These are phyloP conservation scores for Marchantia paleacea DNA, from an alignment of 225 moss, liverwort and hornwort species.

Conservation along the genomic window DNA sequence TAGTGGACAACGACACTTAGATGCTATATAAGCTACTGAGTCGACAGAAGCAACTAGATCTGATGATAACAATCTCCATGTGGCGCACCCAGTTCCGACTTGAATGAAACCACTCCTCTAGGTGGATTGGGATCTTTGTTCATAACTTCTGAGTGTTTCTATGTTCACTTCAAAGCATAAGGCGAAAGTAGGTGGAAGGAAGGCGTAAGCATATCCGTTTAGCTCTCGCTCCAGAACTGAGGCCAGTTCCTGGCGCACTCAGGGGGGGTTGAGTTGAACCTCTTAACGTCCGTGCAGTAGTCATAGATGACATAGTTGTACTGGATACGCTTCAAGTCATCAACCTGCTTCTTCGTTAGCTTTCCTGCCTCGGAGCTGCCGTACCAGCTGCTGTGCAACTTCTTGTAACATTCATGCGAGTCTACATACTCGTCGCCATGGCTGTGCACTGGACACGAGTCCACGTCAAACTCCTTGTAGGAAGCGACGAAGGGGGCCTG, in stretches of 20 bases:
- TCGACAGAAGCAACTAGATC: too few relatives aligned
- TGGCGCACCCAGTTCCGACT: too few relatives aligned
- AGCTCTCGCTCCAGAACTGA: not conserved
- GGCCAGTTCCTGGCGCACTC: constrained; percentile 23
- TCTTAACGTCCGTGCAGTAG: constrained; percentile 35
- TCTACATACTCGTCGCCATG: not conserved
- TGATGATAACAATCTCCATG: too few relatives aligned
- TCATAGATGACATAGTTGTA: constrained; percentile 25
- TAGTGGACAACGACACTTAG: too few relatives aligned
- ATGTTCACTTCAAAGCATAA: too few relatives aligned
- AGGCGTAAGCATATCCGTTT: too few relatives aligned
- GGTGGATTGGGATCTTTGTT: too few relatives aligned
- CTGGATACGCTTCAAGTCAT: constrained; percentile 31
- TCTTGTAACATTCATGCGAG: not conserved
- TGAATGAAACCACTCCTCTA: too few relatives aligned
- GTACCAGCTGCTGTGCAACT: not conserved
- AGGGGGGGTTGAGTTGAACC: constrained; percentile 2
- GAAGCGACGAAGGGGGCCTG: constrained; percentile 50
- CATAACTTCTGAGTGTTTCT: too few relatives aligned
- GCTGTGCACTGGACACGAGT: constrained; percentile 37
- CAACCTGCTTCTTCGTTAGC: constrained; percentile 13
- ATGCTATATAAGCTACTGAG: too few relatives aligned
- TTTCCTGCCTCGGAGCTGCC: not conserved
- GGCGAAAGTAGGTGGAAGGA: too few relatives aligned
- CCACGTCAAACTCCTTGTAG: constrained; percentile 49